Evolutionary conservation across 2,329 filamentous ascomycete species (phyloP).

Genomic region (Fusarium sp.): DNA sequence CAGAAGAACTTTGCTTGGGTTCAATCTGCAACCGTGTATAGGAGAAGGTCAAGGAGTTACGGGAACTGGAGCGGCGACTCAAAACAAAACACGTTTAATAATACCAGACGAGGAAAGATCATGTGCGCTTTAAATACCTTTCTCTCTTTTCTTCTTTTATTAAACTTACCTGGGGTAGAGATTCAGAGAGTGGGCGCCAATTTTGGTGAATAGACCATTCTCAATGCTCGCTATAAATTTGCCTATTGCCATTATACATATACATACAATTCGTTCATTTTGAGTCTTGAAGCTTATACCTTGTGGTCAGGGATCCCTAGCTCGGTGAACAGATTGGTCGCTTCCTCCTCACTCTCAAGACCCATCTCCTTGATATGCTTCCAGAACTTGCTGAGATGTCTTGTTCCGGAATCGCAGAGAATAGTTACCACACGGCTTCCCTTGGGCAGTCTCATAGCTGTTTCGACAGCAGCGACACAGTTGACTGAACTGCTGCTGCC

Average conservation of each 20-base stretch:
- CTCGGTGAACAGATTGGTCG: constrained; percentile 61
- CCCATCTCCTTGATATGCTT: constrained; percentile 76
- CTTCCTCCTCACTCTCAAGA: constrained; percentile 60
- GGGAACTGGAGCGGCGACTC: constrained; percentile 42
- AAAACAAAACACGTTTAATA: constrained; percentile 32
- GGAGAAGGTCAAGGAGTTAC: constrained; percentile 40
- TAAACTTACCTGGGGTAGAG: constrained; percentile 9
- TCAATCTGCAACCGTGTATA: constrained; percentile 13
- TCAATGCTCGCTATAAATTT: background rate
- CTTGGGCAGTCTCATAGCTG: constrained; percentile 70
- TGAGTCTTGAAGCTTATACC: constrained; percentile 6
- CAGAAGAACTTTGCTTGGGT: constrained; percentile 23
- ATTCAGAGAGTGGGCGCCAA: background rate
- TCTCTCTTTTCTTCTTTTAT: constrained; percentile 33
- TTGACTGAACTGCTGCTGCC: constrained; percentile 98
- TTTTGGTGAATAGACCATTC: constrained; percentile 10
- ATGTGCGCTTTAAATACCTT: constrained; percentile 40
- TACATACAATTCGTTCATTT: constrained; percentile 13
- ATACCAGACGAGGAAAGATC: constrained; percentile 38
- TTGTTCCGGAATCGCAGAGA: constrained; percentile 84
- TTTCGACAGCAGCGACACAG: constrained; percentile 80
- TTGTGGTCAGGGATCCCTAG: constrained; percentile 56
- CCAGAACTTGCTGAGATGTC: constrained; percentile 89
- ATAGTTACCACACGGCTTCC: constrained; percentile 80
- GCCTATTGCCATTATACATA: constrained; percentile 8